Conservation (phyloP, 371 early-diverging fungal species). For the Mucor velutinosus region DNA sequence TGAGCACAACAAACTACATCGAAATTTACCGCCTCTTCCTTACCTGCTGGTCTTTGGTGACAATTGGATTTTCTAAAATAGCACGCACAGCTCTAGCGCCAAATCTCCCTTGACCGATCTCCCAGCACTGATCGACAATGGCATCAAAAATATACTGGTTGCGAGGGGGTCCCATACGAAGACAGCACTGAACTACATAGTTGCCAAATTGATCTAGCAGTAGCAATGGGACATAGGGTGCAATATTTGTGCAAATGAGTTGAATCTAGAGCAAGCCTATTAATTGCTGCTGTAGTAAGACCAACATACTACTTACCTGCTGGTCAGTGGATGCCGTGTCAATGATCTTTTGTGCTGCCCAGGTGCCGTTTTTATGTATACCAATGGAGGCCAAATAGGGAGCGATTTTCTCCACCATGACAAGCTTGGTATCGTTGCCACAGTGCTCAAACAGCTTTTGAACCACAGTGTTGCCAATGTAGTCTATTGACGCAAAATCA, state of each 20-base stretch:
- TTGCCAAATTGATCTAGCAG: conserved; percentile 90
- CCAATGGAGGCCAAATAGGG: conserved; percentile 82
- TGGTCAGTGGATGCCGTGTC: conserved; percentile 60
- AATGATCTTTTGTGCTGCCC: conserved; percentile 91
- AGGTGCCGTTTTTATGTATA: conserved; percentile 93
- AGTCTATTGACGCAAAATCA: conserved; percentile 53
- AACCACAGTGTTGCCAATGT: conserved; percentile 87
- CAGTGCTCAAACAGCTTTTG: conserved; percentile 80
- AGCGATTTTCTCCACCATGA: conserved; percentile 56
- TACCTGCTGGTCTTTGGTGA: conserved; percentile 46
- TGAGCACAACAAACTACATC: not conserved
- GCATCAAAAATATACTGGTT: conserved; percentile 87
- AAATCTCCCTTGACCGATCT: conserved; percentile 81
- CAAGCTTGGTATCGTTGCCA: conserved; percentile 50
- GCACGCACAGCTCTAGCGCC: conserved; percentile 85
- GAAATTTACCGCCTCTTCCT: not conserved
- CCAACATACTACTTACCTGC: conserved; percentile 43
- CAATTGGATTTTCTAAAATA: conserved; percentile 71
- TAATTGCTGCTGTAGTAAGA: not conserved
- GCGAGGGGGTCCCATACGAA: conserved; percentile 60
- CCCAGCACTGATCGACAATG: conserved; percentile 70
- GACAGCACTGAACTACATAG: conserved; percentile 87
- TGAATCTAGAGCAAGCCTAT: conserved; percentile 39
- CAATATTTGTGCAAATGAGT: conserved; percentile 43
- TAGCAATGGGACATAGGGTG: conserved; percentile 71